Conservation (phyloP, 2,329 filamentous ascomycete genomes). For the Colletotrichum trifolii region DNA sequence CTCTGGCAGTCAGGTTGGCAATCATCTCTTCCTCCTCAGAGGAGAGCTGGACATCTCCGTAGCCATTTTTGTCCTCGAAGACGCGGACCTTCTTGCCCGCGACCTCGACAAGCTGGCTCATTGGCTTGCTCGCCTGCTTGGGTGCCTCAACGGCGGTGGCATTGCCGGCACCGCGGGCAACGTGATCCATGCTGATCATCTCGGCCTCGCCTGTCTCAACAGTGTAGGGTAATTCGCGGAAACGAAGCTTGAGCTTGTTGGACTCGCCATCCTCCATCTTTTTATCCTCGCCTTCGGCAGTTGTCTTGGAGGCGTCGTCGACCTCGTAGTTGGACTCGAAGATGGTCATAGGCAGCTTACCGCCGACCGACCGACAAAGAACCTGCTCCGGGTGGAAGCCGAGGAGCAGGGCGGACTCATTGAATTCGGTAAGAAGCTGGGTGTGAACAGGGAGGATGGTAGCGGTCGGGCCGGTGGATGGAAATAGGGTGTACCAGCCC, state of each 20-base stretch:
- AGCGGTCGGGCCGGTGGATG: constrained; percentile 75
- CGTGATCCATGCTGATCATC: constrained; percentile 96
- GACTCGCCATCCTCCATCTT: constrained; percentile 76
- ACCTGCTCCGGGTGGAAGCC: constrained; percentile 81
- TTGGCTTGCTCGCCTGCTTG: constrained; percentile 53
- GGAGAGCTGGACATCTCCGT: constrained; percentile 52
- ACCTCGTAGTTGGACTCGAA: constrained; percentile 87
- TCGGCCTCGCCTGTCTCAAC: constrained; percentile 96
- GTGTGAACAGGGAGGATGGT: constrained; percentile 80
- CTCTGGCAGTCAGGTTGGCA: constrained; percentile 80
- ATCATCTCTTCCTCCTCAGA: constrained; percentile 71
- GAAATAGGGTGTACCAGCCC: constrained; percentile 89
- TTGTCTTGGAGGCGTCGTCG: constrained; percentile 61
- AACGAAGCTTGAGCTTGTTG: constrained; percentile 70
- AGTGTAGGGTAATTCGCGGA: constrained; percentile 85
- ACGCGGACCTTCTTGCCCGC: constrained; percentile 62
- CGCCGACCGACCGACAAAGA: constrained; percentile 68
- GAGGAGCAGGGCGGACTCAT: constrained; percentile 88
- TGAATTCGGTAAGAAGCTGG: constrained; percentile 78
- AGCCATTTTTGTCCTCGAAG: constrained; percentile 45
- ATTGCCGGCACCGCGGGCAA: constrained; percentile 85
- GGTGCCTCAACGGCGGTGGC: constrained; percentile 68
- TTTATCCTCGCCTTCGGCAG: constrained; percentile 70
- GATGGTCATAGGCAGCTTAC: constrained; percentile 88
- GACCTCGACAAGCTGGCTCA: constrained; percentile 55